Conservation (phyloP, 106 monocot species). For the Dendrobium officinale region DNA sequence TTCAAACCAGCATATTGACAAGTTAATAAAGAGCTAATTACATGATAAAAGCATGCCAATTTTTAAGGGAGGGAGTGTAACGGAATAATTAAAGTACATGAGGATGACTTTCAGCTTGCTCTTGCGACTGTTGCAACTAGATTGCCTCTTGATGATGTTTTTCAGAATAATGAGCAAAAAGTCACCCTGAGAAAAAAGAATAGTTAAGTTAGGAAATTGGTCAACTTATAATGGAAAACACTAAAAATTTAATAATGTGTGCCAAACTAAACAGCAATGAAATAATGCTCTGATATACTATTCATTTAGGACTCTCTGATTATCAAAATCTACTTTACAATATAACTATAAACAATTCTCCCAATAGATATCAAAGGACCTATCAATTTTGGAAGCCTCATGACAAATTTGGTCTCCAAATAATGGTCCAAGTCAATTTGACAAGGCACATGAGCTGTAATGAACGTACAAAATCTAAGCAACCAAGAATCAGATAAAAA, state of each 20-base stretch:
- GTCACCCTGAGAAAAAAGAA: constrained; percentile 64
- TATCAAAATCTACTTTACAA: background rate
- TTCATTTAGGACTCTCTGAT: background rate
- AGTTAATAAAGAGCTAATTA: background rate
- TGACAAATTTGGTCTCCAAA: background rate
- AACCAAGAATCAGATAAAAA: background rate
- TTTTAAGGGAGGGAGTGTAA: background rate
- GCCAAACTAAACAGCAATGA: background rate
- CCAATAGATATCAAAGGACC: background rate
- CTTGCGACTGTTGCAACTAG: constrained; percentile 25
- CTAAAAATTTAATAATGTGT: background rate
- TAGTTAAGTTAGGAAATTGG: background rate
- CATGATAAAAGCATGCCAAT: constrained; percentile 1
- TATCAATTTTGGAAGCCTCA: background rate
- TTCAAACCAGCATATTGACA: background rate
- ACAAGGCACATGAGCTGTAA: background rate
- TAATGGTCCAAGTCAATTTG: background rate
- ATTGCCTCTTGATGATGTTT: constrained; percentile 59
- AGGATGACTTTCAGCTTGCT: constrained; percentile 89
- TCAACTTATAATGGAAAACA: background rate
- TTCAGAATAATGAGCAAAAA: constrained; percentile 87
- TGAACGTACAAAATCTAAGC: background rate
- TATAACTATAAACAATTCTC: background rate
- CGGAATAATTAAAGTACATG: constrained; percentile 45
- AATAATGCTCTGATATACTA: background rate